Conservation (phyloP, 257 asterid species). For the Solanum neorickii region DNA sequence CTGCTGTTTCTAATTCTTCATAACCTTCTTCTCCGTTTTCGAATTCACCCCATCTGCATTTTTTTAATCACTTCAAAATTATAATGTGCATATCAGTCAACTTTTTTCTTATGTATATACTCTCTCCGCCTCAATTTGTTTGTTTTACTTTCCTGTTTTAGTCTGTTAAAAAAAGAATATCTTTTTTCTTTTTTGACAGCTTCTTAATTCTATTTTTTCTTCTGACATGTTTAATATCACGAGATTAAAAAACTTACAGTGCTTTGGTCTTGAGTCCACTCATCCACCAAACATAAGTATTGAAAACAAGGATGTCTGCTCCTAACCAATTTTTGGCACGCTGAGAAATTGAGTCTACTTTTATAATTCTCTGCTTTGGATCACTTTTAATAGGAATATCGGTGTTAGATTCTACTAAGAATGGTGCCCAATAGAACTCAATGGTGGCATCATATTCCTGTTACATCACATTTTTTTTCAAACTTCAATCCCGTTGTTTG, state of each 20-base stretch:
- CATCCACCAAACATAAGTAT: background rate
- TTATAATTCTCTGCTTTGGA: background rate
- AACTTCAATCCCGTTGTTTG: background rate
- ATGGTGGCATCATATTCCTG: conserved; percentile 65
- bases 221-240: background rate
- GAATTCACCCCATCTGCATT: conserved; percentile 76
- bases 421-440: conserved; percentile 25
- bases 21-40: conserved; percentile 68
- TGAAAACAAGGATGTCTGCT: background rate
- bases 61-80: background rate
- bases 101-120: background rate
- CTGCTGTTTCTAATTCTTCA: conserved; percentile 48
- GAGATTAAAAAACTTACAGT: background rate
- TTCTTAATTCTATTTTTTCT: too few relatives aligned
- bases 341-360: background rate
- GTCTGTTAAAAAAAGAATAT: background rate
- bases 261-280: background rate
- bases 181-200: too few relatives aligned
- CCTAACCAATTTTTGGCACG: background rate
- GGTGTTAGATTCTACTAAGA: conserved; percentile 53
- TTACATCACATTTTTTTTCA: background rate
- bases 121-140: background rate
- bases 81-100: background rate
- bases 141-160: background rate
- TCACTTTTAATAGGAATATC: conserved; percentile 18